A percentile compares a stretch with the other conserved stretches of the same genome.
These are phyloP conservation scores for Thamnidium elegans DNA, from an alignment of 192 early-diverging fungal species.

Conservation along the genomic window DNA sequence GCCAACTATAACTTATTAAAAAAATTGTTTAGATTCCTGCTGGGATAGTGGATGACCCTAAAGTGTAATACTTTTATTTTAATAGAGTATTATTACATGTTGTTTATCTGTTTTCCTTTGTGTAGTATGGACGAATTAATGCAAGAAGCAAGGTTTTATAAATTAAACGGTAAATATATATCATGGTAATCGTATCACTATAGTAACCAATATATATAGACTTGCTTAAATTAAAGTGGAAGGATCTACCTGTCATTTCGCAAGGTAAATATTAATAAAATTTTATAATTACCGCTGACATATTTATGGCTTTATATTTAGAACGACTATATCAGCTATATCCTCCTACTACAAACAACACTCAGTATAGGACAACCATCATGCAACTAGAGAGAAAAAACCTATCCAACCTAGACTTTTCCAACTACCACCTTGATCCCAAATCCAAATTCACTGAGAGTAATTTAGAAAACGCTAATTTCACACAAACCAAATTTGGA, in stretches of 20 bases:
- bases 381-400: constrained; percentile 10
- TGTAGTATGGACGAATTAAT: constrained; percentile 27
- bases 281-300: neutral
- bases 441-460: constrained; percentile 1
- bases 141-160: constrained; percentile 28
- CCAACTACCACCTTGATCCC: constrained; percentile 11
- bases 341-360: neutral
- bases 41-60: constrained; percentile 25
- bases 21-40: constrained; percentile 19
- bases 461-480: constrained; percentile 16
- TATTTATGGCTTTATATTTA: neutral
- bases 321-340: neutral
- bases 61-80: constrained; percentile 18
- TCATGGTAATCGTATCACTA: too few relatives aligned
- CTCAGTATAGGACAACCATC: neutral
- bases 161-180: constrained; percentile 22
- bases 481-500: constrained; percentile 1
- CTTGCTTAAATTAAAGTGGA: constrained; percentile 20
- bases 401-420: constrained; percentile 8
- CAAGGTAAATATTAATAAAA: constrained; percentile 10
- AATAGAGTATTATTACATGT: neutral
- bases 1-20: too few relatives aligned
- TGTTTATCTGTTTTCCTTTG: neutral
- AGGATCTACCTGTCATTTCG: constrained; percentile 7
- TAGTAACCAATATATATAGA: neutral